Conservation (phyloP, 169 alveolate species). For the Toxoplasma gondii region DNA sequence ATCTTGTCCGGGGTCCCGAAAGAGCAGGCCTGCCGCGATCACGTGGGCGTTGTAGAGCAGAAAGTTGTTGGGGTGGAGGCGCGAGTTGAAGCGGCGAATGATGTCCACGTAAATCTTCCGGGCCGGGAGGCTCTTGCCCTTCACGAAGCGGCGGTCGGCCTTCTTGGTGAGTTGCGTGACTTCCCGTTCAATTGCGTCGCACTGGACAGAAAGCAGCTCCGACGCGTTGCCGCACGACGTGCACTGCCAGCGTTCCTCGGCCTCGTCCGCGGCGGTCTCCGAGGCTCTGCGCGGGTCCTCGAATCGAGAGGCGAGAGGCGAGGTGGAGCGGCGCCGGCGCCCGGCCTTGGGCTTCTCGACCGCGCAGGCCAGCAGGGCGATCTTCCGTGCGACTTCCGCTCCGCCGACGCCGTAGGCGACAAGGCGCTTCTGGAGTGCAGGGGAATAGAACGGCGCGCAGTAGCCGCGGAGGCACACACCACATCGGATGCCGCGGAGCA, state of each 20-base stretch:
- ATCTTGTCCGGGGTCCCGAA: slow-evolving; percentile 78
- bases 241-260: slow-evolving; percentile 78
- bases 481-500: slow-evolving; percentile 80
- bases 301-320: background rate
- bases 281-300: slow-evolving; percentile 48
- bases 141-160: slow-evolving; percentile 75
- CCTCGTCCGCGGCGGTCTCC: slow-evolving; percentile 50
- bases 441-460: slow-evolving; percentile 70
- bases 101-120: slow-evolving; percentile 75
- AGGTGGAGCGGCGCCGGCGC: no score
- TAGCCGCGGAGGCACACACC: slow-evolving; percentile 78
- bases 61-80: slow-evolving; percentile 87
- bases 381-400: background rate
- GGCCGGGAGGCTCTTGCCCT: slow-evolving; percentile 79
- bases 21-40: slow-evolving; percentile 84
- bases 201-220: slow-evolving; percentile 57
- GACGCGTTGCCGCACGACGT: slow-evolving; percentile 79
- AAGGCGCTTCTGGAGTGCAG: slow-evolving; percentile 65
- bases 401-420: slow-evolving; percentile 63
- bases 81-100: slow-evolving; percentile 76
- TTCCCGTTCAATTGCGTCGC: slow-evolving; percentile 72
- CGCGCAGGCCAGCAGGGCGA: background rate
- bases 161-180: slow-evolving; percentile 69
- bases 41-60: slow-evolving; percentile 82
- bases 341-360: background rate